Evolutionary conservation across 768 basidiomycete genomes (phyloP), one percentile per base, ranked within the genome.

Genomic region (Mycena chlorophos): DNA sequence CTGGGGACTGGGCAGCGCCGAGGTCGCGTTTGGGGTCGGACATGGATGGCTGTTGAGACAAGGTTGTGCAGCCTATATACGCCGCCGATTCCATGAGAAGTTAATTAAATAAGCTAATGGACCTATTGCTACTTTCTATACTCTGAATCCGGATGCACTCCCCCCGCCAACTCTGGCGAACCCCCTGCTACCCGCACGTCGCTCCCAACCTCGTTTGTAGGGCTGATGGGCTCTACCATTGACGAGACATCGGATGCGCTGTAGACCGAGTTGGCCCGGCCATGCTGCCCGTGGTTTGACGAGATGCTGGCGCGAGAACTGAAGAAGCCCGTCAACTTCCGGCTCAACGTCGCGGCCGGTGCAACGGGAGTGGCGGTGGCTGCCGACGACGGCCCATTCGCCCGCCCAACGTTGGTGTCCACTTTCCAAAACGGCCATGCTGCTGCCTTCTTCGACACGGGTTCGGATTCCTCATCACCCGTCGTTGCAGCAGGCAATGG

Each of bases 311-410:
- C 71, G 56, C 85, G 75, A 26, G 84, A 75, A 53, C 79, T 74
- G 66, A 91, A 91, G 68, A 91, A 84, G 8, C 84, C 85, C 3
- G 87, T 87, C 40, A 91, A 63, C 72, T 88, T 90, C 63, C 79
- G 78, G 29, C 83, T 70, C n/a, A 85, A 71, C 19, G 60, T 56
- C n/a, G 67, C 64, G 42, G 68, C 58, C 26, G 66, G 57, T 16
- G 68, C 60, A 28, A 69, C 60, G 30, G 73, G 64, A 4, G 69
- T 65, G 25, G 71, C 63, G 48, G 67, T 60, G 12, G 68, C 56
- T 1, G 69, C 64, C 4, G 69, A 66, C 23, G 71, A 54, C 17
- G 72, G 65, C 0, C 66, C 54, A 30, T 54, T 56, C 5, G 65
- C 47, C 20, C 63, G 53, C 25, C 66, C 76, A 30, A 67, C 64